phyloP scores from a whole-genome alignment of 2,329 filamentous ascomycete species.

The Fusarium praegraminearum region DNA sequence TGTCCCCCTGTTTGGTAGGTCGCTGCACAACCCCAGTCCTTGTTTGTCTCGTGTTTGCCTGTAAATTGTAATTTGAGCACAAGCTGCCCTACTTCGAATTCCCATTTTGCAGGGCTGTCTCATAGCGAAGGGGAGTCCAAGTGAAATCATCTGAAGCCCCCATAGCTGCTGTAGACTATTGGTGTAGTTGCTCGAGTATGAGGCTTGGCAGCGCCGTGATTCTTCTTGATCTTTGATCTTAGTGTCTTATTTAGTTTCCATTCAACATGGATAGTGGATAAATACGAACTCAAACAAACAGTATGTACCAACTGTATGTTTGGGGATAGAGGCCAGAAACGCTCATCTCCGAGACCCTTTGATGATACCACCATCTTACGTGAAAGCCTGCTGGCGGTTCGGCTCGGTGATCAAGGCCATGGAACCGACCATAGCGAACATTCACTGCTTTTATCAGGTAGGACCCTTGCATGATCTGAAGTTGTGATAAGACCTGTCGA shows the following conservation, averaged over 20 bases:
- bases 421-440: not conserved
- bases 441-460: not conserved
- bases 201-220: not conserved
- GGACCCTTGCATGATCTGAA: not conserved
- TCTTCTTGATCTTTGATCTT: not conserved
- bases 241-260: not conserved
- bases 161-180: not conserved
- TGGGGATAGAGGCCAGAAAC: not conserved
- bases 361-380: not conserved
- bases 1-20: not conserved
- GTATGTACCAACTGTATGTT: not conserved
- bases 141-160: not conserved
- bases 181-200: not conserved
- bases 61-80: not conserved
- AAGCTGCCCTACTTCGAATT: not conserved
- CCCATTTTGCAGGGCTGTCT: not conserved
- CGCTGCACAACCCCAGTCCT: not conserved
- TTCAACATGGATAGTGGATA: not conserved
- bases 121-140: not conserved
- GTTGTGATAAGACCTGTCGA: accelerated
- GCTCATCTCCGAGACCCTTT: not conserved
- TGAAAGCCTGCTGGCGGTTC: not conserved
- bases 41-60: not conserved
- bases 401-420: slow-evolving; percentile 9
- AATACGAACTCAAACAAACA: not conserved